phyloP scores from a whole-genome alignment of 2,329 filamentous ascomycete genomes.

The Fusarium sp. region DNA sequence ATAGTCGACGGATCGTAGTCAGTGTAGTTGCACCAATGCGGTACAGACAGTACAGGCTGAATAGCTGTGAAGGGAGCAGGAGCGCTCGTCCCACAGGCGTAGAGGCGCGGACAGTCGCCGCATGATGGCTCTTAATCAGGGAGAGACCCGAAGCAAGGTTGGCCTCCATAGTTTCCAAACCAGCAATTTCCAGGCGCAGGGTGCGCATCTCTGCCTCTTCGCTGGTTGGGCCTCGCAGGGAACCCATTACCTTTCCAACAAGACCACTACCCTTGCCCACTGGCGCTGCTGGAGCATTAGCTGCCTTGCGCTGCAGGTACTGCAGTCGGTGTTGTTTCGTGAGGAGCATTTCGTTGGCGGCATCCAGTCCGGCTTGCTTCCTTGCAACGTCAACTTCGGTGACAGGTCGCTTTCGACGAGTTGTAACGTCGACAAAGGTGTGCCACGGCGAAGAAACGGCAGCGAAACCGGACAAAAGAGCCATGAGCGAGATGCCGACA shows the following conservation, averaged over 20 bases:
- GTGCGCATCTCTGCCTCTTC: slow-evolving; percentile 70
- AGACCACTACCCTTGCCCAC: slow-evolving; percentile 62
- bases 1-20: slow-evolving; percentile 71
- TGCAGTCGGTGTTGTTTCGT: slow-evolving; percentile 80
- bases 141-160: slow-evolving; percentile 75
- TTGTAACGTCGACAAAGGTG: slow-evolving; percentile 74
- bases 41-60: slow-evolving; percentile 87
- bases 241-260: slow-evolving; percentile 79
- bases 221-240: slow-evolving; percentile 73
- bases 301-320: slow-evolving; percentile 73
- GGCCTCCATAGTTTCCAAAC: slow-evolving; percentile 82
- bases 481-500: slow-evolving; percentile 88
- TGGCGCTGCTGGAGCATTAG: slow-evolving; percentile 45
- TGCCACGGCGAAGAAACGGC: slow-evolving; percentile 92
- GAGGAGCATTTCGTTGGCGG: slow-evolving; percentile 82
- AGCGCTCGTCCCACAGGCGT: slow-evolving; percentile 75
- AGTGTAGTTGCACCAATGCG: slow-evolving; percentile 80
- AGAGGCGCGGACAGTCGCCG: slow-evolving; percentile 73
- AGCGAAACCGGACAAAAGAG: slow-evolving; percentile 87
- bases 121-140: slow-evolving; percentile 71
- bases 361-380: slow-evolving; percentile 82
- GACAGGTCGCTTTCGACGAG: slow-evolving; percentile 65
- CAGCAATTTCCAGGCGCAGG: slow-evolving; percentile 80
- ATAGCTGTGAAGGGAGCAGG: slow-evolving; percentile 72
- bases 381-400: slow-evolving; percentile 80